These are phyloP conservation scores for thale cress (Arabidopsis thaliana) DNA, from an alignment of 345 rosid genomes.

Conservation along the genomic window TAIR10.1 NC_003074.8:2571001-2571500, in stretches of 20 bases:
- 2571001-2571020: constrained; percentile 40
- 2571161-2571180: not conserved
- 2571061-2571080: constrained; percentile 43
- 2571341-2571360: too few relatives aligned
- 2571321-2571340: too few relatives aligned
- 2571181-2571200: not conserved
- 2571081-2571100: constrained; percentile 40
- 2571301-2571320: not conserved
- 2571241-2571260: not conserved
- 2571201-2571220: not conserved
- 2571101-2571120: constrained; percentile 39
- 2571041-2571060: constrained; percentile 46
- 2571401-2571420: not conserved
- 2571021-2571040: constrained; percentile 48
- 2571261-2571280: too few relatives aligned
- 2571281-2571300: not conserved
- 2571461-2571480: not conserved
- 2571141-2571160: not conserved
- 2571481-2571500: not conserved
- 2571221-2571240: not conserved
- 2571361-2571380: not conserved
- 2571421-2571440: not conserved
- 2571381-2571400: not conserved
- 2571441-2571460: not conserved
- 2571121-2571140: constrained; percentile 40